Evolutionary conservation across 2,329 filamentous ascomycete genomes (phyloP), one percentile per base, ranked within the genome.

Genomic region (Orbilia brochopaga): DNA sequence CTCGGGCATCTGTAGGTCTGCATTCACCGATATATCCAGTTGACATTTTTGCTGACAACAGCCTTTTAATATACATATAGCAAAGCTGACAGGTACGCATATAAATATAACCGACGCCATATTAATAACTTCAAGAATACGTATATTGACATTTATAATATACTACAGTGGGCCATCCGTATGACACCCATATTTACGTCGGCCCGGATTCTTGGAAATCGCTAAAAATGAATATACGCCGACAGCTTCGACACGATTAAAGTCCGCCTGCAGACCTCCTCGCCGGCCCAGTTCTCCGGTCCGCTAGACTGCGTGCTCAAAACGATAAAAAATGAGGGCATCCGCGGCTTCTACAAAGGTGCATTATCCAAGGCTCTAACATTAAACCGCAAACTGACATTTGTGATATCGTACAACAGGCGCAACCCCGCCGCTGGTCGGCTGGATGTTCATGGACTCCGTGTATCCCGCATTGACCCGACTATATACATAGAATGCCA

Each of bases 371-470:
- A 24, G 10, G 52, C 51, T n/a, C 19, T n/a, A n/a, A n/a, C n/a
- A n/a, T n/a, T n/a, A n/a, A n/a, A n/a, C n/a, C n/a, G n/a, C n/a
- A n/a, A n/a, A n/a, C n/a, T n/a, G n/a, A n/a, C n/a, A n/a, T n/a
- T n/a, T n/a, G n/a, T n/a, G n/a, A 19, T 44, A n/a, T 6, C 37
- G 17, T 42, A 15, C 27, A 24, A 63, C 44, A 73, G 69, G 93
- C 77, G 92, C 92, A 10, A 91, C 90, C 27, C 93, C 93, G 63
- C 94, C 94, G 58, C 83, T 97, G 54, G 87, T 97, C 57, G 94
- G 94, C 76, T 97, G 94, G 94, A 96, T 97, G 90, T 91, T 95
- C 78, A 97, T 97, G 93, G 94, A 99, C 82, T 87, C 85, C 61
- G 79, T 89, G 82, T 85, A 79, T 74, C 80, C 30, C 40, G 21